Base-by-base conservation (phyloP, 192 early-diverging fungal species). In the Geranomyces variabilis region DNA sequence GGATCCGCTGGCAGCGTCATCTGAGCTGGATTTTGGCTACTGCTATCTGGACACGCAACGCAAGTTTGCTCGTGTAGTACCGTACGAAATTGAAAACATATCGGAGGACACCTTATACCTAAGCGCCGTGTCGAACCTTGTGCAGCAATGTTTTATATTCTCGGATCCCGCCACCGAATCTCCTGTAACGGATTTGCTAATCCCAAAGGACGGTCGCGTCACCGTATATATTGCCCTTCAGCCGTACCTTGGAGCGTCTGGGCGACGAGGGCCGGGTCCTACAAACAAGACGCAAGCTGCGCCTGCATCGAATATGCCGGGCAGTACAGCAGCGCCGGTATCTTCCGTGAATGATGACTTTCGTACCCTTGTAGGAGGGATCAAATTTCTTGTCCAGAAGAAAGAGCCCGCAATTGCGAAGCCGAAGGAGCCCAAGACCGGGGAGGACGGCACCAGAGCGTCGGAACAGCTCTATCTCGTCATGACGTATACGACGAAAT, bases 151-250 rank as follows among this genome's bases (percentile, higher is more conserved):
- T 1, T 75, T 86, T 14, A 90, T 93, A 19, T 95, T 93, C 74
- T 67, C 66, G 0, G 85, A 88, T 58, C 34, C 49, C 19, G 63
- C 6, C 8, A 55, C 80, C n/a, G 83, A 88, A 57, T 69, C 63
- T 26, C 78, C 78, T 0, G 75, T 70, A 14, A 79, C 76, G 6
- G 82, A 84, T 28, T 79, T 88, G 12, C 69, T 82, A 15, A 71
- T 93, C 28, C 78, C 77, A 57, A 79, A 77, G 22, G 70, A 70
- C 21, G 79, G 81, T 19, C 79, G 79, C 75, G 53, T 80, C 15
- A 88, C 83, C 3, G 83, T 95, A 0, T 95, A 89, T 81, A 87
- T 94, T 0, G 93, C 91, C 6, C 78, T 94, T 1, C 91, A 93
- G 66, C 93, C 93, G 17, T 75, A 78, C 29, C 44, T 79, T 5